Percentiles rank a stretch among this genome's conserved stretches.
phyloP scores from a whole-genome alignment of 148 eudicot species.

The Limonium bicolor region DNA sequence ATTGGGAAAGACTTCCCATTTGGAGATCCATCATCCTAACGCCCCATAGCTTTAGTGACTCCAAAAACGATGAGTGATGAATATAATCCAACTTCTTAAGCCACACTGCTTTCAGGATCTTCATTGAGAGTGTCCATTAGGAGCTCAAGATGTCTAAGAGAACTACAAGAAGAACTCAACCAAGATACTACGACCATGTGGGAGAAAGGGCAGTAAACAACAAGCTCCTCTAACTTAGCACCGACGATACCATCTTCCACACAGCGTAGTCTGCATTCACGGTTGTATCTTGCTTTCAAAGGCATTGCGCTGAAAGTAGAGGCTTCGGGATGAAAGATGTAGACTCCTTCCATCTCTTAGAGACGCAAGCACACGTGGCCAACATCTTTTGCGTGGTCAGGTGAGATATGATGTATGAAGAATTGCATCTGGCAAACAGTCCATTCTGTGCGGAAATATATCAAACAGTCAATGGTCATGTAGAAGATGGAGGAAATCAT shows the following conservation, averaged over 20 bases:
- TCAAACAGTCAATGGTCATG: slow-evolving; percentile 31
- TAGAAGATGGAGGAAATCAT: no score
- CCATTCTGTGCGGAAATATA: slow-evolving; percentile 40
- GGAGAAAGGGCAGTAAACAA: slow-evolving; percentile 88
- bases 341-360: slow-evolving; percentile 74
- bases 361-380: slow-evolving; percentile 55
- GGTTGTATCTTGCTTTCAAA: slow-evolving; percentile 26
- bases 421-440: slow-evolving; percentile 64
- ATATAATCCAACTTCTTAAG: slow-evolving; percentile 50
- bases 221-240: slow-evolving; percentile 52
- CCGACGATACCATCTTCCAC: slow-evolving; percentile 32
- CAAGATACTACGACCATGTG: slow-evolving; percentile 48
- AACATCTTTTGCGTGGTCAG: slow-evolving; percentile 80
- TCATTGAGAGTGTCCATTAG: slow-evolving; percentile 62
- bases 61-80: slow-evolving; percentile 44
- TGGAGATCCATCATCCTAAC: slow-evolving; percentile 70
- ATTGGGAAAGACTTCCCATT: slow-evolving; percentile 52
- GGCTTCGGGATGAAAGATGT: slow-evolving; percentile 48
- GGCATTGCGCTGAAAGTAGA: slow-evolving; percentile 69
- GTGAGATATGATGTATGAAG: slow-evolving; percentile 63
- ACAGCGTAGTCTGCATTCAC: slow-evolving; percentile 39
- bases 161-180: slow-evolving; percentile 30
- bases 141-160: slow-evolving; percentile 60
- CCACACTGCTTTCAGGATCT: slow-evolving; percentile 11
- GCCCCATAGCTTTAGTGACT: slow-evolving; percentile 77